phyloP scores from a whole-genome alignment of 768 basidiomycete genomes.

The Phanerochaete carnosa region DNA sequence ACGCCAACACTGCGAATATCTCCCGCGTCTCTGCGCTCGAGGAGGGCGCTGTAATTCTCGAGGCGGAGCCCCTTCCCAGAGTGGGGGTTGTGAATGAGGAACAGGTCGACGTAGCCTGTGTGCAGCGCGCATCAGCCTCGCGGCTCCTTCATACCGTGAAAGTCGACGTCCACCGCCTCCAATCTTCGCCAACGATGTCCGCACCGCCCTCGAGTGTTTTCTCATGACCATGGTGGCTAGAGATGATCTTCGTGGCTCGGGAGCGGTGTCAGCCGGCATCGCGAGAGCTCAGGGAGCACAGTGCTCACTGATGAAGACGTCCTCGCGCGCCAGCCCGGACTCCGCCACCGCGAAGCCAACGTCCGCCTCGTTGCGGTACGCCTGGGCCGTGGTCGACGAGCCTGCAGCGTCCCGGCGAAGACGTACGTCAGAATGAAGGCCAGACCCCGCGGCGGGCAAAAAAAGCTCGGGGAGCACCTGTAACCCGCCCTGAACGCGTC shows the following conservation, averaged over 20 bases:
- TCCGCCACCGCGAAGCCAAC: conserved; percentile 62
- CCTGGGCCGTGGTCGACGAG: conserved; percentile 73
- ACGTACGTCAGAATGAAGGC: neutral
- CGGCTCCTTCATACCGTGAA: neutral
- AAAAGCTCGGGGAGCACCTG: conserved; percentile 24
- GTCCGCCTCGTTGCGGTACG: conserved; percentile 62
- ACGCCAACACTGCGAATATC: conserved; percentile 40
- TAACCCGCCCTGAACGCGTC: conserved; percentile 70
- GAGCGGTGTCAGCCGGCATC: neutral
- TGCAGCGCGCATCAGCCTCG: neutral
- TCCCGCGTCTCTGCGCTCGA: conserved; percentile 32
- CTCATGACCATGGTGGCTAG: conserved; percentile 65
- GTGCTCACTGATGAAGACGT: conserved; percentile 67
- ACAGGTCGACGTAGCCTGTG: conserved; percentile 44
- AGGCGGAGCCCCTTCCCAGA: conserved; percentile 37
- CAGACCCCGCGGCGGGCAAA: neutral
- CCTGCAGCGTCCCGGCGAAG: conserved; percentile 22
- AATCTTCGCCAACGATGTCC: conserved; percentile 57
- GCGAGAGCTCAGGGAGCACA: neutral
- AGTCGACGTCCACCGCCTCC: conserved; percentile 44
- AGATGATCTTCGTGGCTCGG: conserved; percentile 65
- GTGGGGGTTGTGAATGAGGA: conserved; percentile 42
- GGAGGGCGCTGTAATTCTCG: conserved; percentile 37
- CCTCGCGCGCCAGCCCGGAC: conserved; percentile 49
- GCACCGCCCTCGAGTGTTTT: conserved; percentile 55